A percentile compares a stretch with the other conserved stretches of the same genome.
phyloP scores from a whole-genome alignment of 163 green algal species.

The Prototheca stagnorum region DNA sequence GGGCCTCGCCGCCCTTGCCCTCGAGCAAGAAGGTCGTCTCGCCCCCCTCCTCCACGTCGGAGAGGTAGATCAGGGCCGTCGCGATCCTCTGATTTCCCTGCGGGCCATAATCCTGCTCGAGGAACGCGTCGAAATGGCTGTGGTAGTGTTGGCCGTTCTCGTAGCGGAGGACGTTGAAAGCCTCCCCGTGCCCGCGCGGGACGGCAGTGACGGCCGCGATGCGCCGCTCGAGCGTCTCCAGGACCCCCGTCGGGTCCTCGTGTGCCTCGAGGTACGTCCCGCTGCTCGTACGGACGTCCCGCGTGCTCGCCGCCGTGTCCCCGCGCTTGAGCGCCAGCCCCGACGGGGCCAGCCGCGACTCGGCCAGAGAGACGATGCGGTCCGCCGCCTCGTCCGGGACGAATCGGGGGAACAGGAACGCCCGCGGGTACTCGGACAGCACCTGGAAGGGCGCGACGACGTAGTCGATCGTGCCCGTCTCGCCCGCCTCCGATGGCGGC shows the following conservation, averaged over 20 bases:
- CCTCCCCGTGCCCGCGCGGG: conserved; percentile 20
- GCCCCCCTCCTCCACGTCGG: conserved; percentile 32
- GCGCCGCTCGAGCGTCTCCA: conserved; percentile 38
- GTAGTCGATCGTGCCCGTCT: conserved; percentile 19
- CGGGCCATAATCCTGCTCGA: conserved; percentile 30
- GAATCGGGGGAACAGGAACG: conserved; percentile 34
- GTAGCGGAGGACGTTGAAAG: conserved; percentile 66
- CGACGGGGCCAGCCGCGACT: conserved; percentile 18
- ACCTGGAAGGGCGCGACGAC: conserved; percentile 24
- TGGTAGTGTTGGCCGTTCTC: conserved; percentile 56
- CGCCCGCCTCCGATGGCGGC: conserved; percentile 6
- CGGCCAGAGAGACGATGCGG: conserved; percentile 26
- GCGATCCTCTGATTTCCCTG: conserved; percentile 32
- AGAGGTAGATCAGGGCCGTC: conserved; percentile 36
- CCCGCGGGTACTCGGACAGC: conserved; percentile 30
- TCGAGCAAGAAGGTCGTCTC: conserved; percentile 43
- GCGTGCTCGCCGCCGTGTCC: conserved; percentile 19
- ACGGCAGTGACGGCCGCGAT: conserved; percentile 30
- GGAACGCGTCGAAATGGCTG: conserved; percentile 39
- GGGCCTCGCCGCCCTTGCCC: conserved; percentile 19
- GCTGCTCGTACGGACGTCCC: conserved; percentile 29
- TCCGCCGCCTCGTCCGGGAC: conserved; percentile 11
- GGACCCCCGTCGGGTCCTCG: conserved; percentile 24
- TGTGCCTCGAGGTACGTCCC: conserved; percentile 30
- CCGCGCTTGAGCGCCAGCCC: conserved; percentile 27